Evolutionary conservation across 2,329 filamentous ascomycete species (phyloP).

Genomic region (Tolypocladium tundrense): DNA sequence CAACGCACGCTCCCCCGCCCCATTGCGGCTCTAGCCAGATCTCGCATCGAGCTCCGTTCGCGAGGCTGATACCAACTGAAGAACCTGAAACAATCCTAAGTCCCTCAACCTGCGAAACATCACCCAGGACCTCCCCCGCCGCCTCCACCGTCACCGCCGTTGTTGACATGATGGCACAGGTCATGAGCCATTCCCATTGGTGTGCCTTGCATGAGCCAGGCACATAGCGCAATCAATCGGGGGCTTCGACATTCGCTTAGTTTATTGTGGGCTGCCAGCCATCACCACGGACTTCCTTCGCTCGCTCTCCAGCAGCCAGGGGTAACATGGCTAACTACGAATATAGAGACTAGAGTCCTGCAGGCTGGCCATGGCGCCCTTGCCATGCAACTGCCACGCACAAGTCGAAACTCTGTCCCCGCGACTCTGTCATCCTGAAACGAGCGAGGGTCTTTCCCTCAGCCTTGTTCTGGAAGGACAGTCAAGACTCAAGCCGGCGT

Average conservation of each 20-base stretch:
- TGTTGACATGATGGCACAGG: not conserved
- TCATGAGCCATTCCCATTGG: slow-evolving; percentile 7
- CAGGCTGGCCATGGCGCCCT: not conserved
- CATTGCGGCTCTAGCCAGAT: slow-evolving; percentile 3
- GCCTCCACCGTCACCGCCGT: not conserved
- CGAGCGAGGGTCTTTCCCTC: not conserved
- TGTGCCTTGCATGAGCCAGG: slow-evolving; percentile 11
- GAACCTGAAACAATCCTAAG: slow-evolving; percentile 10
- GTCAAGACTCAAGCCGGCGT: not conserved
- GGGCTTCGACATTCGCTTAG: not conserved
- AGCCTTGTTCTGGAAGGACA: slow-evolving; percentile 2
- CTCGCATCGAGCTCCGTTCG: slow-evolving; percentile 4
- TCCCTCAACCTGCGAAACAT: slow-evolving; percentile 4
- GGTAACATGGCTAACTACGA: not conserved
- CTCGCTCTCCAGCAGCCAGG: not conserved
- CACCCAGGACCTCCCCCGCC: not conserved
- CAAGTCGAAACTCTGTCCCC: slow-evolving; percentile 3
- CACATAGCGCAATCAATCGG: not conserved
- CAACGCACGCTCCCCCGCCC: slow-evolving; percentile 2
- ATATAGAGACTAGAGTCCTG: not conserved
- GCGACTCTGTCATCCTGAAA: slow-evolving; percentile 5
- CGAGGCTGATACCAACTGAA: slow-evolving; percentile 8
- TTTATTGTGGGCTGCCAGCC: not conserved
- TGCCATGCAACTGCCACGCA: not conserved
- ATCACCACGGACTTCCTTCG: not conserved